Percentiles rank a stretch among this genome's conserved stretches.
phyloP scores from a whole-genome alignment of 805 yeast species.

The Vanderwaltozyma yarrowii region DNA sequence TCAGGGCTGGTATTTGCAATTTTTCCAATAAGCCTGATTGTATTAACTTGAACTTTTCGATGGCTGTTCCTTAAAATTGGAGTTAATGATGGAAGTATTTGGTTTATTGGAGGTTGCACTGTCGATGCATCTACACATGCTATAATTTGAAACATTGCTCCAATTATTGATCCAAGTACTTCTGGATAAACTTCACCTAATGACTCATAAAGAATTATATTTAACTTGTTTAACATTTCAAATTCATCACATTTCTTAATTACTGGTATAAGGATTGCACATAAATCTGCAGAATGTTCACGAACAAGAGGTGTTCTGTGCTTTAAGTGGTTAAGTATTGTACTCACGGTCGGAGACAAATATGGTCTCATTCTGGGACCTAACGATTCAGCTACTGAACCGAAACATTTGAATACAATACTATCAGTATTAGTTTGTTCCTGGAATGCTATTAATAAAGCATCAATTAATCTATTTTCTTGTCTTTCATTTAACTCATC shows the following conservation, averaged over 20 bases:
- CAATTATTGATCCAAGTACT: slow-evolving; percentile 75
- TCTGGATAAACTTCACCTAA: slow-evolving; percentile 94
- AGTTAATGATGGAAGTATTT: slow-evolving; percentile 75
- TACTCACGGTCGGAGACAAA: slow-evolving; percentile 59
- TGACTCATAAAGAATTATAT: slow-evolving; percentile 75
- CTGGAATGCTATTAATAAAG: slow-evolving; percentile 69
- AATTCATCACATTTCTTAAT: slow-evolving; percentile 56
- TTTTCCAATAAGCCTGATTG: slow-evolving; percentile 68
- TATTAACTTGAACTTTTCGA: slow-evolving; percentile 80
- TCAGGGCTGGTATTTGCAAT: slow-evolving; percentile 77
- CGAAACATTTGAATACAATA: slow-evolving; percentile 51
- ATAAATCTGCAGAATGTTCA: slow-evolving; percentile 75
- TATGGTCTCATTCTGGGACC: slow-evolving; percentile 61
- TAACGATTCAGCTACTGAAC: slow-evolving; percentile 49
- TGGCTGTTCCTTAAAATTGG: slow-evolving; percentile 87
- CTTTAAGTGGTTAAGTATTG: slow-evolving; percentile 61
- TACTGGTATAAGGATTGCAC: slow-evolving; percentile 55
- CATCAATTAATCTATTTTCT: slow-evolving; percentile 67
- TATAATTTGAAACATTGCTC: slow-evolving; percentile 58
- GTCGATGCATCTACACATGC: slow-evolving; percentile 46
- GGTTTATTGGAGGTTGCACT: slow-evolving; percentile 73
- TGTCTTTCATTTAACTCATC: slow-evolving; percentile 52
- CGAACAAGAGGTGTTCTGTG: slow-evolving; percentile 64
- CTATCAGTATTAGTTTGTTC: slow-evolving; percentile 55
- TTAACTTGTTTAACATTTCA: slow-evolving; percentile 53